Base-by-base conservation (phyloP, 352 stramenopile species). In the Phytophthora citrophthora region DNA sequence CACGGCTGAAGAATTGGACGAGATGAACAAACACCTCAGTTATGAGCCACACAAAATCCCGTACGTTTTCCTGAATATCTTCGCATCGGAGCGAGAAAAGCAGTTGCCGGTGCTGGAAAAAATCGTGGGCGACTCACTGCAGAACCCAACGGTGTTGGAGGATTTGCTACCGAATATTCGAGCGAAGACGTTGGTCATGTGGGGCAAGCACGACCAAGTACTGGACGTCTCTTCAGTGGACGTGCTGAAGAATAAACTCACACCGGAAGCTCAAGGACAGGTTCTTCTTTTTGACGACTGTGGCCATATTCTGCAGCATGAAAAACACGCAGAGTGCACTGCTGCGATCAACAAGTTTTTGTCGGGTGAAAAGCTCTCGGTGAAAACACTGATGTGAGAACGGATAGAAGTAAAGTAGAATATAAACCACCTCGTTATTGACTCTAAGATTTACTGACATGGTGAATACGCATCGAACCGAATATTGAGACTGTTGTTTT, bases 241-340 rank as follows among this genome's bases (percentile, higher is more conserved):
- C 9, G 78, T 86, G 34, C 62, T 93, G 2, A 40, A 88, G 20
- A 55, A 79, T n/a, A 81, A 86, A 43, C 65, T 85, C 31, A 51
- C 67, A 8, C 55, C 74, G 20, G 75, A 71, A 36, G 48, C 56
- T 0, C 68, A 76, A 54, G 69, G 79, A 16, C 57, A 74, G 15
- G 54, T 85, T 5, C 54, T 89, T 24, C 67, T 88, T 5, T 77
- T 90, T 54, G 70, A 88, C 18, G 65, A 91, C 24, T 90, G 82
- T 43, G 84, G 84, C 3, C 84, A 93, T 63, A 79, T 79, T 48
- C 38, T 93, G 46, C 84, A 93, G 54, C 80, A 91, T 45, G 84
- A 93, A 46, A 86, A 80, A 26, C 29, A 83, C 51, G 67, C 68
- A 0, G 78, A 87, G 46, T 84, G 73, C 45, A 83, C 81, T 5